phyloP scores from a whole-genome alignment of 768 basidiomycete species.

The Termitomyces sp. region DNA sequence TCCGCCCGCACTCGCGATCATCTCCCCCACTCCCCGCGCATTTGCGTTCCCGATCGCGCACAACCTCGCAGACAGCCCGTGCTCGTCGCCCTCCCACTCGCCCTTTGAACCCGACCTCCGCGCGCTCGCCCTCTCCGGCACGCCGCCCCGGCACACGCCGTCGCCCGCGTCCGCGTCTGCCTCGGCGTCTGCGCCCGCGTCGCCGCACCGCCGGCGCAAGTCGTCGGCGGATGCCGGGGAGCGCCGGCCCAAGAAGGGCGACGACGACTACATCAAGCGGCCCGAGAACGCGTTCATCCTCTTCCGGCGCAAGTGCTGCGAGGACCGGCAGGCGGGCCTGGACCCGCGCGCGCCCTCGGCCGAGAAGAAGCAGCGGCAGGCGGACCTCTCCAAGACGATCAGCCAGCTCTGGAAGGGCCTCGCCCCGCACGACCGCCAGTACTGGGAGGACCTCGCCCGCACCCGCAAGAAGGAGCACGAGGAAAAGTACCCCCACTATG shows the following conservation, averaged over 20 bases:
- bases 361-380: constrained; percentile 59
- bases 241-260: constrained; percentile 62
- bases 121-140: constrained; percentile 39
- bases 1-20: constrained; percentile 51
- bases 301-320: constrained; percentile 75
- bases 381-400: constrained; percentile 78
- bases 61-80: constrained; percentile 64
- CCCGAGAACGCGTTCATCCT: constrained; percentile 84
- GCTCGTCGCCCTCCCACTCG: constrained; percentile 58
- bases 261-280: constrained; percentile 79
- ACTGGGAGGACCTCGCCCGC: constrained; percentile 75
- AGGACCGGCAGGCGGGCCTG: constrained; percentile 47
- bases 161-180: constrained; percentile 26
- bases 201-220: constrained; percentile 47
- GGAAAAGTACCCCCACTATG: constrained; percentile 68
- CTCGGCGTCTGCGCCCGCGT: neutral
- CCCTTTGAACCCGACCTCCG: constrained; percentile 72
- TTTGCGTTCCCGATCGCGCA: constrained; percentile 61
- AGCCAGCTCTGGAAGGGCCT: constrained; percentile 77
- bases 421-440: constrained; percentile 52
- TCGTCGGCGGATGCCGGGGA: constrained; percentile 42
- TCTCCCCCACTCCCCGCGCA: constrained; percentile 67
- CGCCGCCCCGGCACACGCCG: constrained; percentile 18
- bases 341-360: neutral
- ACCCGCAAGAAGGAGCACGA: constrained; percentile 79